Evolutionary conservation across 306 rosid genomes (phyloP), one percentile per base, ranked within the genome.

Genomic region (Urtica urens): DNA sequence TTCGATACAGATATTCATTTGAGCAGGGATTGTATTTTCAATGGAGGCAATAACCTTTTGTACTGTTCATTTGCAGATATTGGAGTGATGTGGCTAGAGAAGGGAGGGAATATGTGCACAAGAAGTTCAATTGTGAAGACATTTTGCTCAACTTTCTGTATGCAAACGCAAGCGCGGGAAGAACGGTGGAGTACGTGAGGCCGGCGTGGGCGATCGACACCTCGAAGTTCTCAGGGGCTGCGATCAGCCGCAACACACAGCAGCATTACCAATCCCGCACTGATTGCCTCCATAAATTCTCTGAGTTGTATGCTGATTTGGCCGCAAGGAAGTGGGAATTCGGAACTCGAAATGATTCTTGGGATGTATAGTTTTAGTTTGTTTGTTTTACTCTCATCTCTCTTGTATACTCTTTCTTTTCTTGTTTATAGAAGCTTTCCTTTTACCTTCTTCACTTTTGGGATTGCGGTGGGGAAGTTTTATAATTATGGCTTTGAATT

Each of bases 151-250:
- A 92, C 66, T 92, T 62, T 49, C 59, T 92, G 77, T 92, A 92
- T 63, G 96, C 83, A 53, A 92, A 92, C 72, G 87, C 93, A 14
- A 92, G 87, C 61, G n/a, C 6, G 4, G 57, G 65, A 21, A 72
- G 66, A 71, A 85, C 80, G 6, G 99, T 92, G 59, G 99, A 92
- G 37, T 92, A 92, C 39, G 99, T 92, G 45, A 85, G 59, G 54
- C 96, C 99, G 26, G 94, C 93, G 31, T 92, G 99, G 99, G 93
- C 99, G 10, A 77, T 92, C 1, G 99, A 92, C 71, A 92, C 96
- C 0, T 92, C 99, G 1, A 92, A 92, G 65, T 68, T 92, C 46
- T 92, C 99, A 0, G 93, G 99, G 18, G 88, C 72, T 6, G 99
- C 99, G 0, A 92, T 92, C 41, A 92, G 99, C 72, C 66, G 83